Evolutionary conservation across 2,329 filamentous ascomycete species (phyloP).

Genomic region (Aschersonia sp.): DNA sequence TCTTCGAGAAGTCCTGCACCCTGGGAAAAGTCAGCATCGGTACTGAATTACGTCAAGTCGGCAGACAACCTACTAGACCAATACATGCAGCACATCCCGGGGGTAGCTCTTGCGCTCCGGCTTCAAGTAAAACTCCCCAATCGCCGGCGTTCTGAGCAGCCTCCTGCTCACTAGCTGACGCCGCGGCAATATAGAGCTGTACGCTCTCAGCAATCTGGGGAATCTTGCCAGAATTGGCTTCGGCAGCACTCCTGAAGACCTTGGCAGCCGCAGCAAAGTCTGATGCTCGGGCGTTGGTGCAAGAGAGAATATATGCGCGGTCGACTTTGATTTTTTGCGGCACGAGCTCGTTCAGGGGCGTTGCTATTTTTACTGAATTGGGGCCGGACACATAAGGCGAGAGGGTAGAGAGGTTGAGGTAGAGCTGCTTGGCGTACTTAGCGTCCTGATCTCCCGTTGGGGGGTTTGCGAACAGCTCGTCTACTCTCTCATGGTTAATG

Average conservation of each 20-base stretch:
- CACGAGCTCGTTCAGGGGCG: slow-evolving; percentile 60
- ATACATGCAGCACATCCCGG: slow-evolving; percentile 63
- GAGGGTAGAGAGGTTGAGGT: slow-evolving; percentile 68
- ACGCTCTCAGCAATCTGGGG: slow-evolving; percentile 64
- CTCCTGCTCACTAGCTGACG: slow-evolving; percentile 63
- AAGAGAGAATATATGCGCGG: slow-evolving; percentile 78
- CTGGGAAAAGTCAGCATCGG: slow-evolving; percentile 13
- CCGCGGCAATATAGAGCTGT: slow-evolving; percentile 79
- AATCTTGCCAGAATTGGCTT: slow-evolving; percentile 34
- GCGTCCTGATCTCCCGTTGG: slow-evolving; percentile 62
- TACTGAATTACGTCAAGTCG: too few relatives aligned
- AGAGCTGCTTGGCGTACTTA: slow-evolving; percentile 69
- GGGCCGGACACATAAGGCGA: slow-evolving; percentile 77
- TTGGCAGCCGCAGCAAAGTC: slow-evolving; percentile 38
- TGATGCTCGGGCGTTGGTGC: slow-evolving; percentile 72
- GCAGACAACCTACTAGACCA: slow-evolving; percentile 32
- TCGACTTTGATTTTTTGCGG: slow-evolving; percentile 61
- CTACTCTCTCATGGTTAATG: slow-evolving; percentile 59
- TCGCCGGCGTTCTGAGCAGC: slow-evolving; percentile 67
- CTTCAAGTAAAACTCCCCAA: slow-evolving; percentile 69
- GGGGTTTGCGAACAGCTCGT: slow-evolving; percentile 54
- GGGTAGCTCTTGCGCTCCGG: slow-evolving; percentile 21
- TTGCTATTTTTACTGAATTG: slow-evolving; percentile 81
- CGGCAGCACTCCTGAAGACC: slow-evolving; percentile 70
- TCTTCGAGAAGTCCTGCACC: slow-evolving; percentile 55